These are phyloP conservation scores for Calonectria crousiana DNA, from an alignment of 2,329 filamentous ascomycete species.

Conservation along the genomic window DNA sequence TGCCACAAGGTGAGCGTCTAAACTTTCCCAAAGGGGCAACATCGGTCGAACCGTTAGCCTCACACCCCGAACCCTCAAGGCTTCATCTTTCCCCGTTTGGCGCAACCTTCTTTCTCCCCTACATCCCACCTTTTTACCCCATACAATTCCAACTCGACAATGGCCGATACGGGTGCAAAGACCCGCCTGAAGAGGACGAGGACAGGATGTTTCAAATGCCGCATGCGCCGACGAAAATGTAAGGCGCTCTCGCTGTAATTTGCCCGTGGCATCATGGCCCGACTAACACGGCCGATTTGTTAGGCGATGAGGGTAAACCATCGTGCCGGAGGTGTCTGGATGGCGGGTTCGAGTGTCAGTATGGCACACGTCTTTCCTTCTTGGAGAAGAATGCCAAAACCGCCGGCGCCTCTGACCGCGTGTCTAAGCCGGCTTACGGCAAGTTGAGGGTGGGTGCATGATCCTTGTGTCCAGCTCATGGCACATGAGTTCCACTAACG, in stretches of 20 bases:
- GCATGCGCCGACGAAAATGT: conserved; percentile 63
- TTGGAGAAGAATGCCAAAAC: conserved; percentile 62
- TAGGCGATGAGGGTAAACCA: conserved; percentile 65
- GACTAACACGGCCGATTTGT: conserved; percentile 13
- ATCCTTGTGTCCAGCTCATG: conserved; percentile 6
- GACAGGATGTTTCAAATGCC: conserved; percentile 63
- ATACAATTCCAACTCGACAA: conserved; percentile 18
- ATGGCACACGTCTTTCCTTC: conserved; percentile 61
- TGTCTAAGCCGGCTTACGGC: conserved; percentile 36
- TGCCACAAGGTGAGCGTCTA: conserved; percentile 21
- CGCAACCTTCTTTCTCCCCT: conserved; percentile 9
- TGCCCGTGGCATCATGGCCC: neutral
- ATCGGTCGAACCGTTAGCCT: conserved; percentile 9
- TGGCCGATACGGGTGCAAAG: conserved; percentile 36
- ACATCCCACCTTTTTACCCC: conserved; percentile 24
- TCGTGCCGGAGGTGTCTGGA: conserved; percentile 60
- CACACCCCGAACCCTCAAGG: conserved; percentile 25
- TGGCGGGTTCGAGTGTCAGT: conserved; percentile 61
- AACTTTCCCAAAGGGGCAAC: conserved; percentile 30
- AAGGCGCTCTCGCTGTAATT: conserved; percentile 28
- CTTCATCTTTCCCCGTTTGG: conserved; percentile 41
- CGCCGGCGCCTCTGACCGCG: conserved; percentile 35
- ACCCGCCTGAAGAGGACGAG: conserved; percentile 49
- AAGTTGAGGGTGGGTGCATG: conserved; percentile 35
- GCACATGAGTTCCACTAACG: conserved; percentile 8